Evolutionary conservation across 176 grass and related monocot genomes (phyloP).

Genomic region (Aegilops longissima): DNA sequence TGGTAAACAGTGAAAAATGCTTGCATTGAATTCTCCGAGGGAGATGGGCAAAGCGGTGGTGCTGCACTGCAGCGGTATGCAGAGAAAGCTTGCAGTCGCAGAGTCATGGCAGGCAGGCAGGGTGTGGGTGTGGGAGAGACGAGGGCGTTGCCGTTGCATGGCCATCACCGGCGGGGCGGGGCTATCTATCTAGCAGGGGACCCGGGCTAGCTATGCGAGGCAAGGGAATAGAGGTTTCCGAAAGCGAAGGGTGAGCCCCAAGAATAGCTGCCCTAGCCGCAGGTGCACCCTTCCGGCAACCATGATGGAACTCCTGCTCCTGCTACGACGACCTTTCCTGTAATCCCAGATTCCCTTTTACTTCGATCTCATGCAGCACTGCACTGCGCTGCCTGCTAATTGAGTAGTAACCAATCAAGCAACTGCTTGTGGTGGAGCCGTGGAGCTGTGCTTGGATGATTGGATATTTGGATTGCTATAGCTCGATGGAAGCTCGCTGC

Average conservation of each 20-base stretch:
- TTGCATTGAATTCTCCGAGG: slow-evolving; percentile 35
- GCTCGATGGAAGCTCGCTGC: not conserved
- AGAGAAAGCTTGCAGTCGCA: slow-evolving; percentile 44
- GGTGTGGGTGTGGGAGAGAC: not conserved
- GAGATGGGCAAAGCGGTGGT: slow-evolving; percentile 51
- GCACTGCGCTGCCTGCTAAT: slow-evolving; percentile 17
- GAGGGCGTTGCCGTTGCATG: slow-evolving; percentile 44
- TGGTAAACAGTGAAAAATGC: not conserved
- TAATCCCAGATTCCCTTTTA: slow-evolving; percentile 30
- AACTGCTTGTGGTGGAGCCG: not conserved
- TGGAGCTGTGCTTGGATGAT: not conserved
- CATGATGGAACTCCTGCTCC: slow-evolving; percentile 50
- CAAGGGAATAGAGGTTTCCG: slow-evolving; percentile 93
- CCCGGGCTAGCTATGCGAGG: slow-evolving; percentile 35
- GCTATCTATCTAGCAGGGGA: slow-evolving; percentile 30
- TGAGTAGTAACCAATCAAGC: slow-evolving; percentile 5
- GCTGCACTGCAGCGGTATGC: slow-evolving; percentile 5
- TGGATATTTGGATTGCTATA: too few relatives aligned
- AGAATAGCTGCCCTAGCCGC: slow-evolving; percentile 67
- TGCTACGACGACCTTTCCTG: not conserved
- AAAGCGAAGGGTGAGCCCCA: slow-evolving; percentile 66
- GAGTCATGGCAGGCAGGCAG: slow-evolving; percentile 38
- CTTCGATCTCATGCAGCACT: not conserved
- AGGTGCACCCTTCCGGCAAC: slow-evolving; percentile 73
- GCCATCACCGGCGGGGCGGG: slow-evolving; percentile 18